Evolutionary conservation across 1,284 basidiomycete species (phyloP).

Genomic region (Cryptococcus wingfieldii): DNA sequence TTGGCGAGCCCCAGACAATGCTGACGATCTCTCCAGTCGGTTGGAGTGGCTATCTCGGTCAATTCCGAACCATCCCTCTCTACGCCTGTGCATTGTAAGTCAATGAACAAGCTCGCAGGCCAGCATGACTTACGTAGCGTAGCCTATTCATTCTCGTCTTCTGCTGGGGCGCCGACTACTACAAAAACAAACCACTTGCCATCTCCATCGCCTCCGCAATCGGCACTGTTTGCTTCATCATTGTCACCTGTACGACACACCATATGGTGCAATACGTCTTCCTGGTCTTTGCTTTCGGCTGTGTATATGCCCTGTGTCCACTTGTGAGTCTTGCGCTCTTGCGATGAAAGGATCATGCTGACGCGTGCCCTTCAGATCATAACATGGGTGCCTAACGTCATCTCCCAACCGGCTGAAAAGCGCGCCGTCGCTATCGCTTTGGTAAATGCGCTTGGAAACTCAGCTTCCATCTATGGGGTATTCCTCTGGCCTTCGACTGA

Average conservation of each 20-base stretch:
- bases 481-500: slow-evolving; percentile 52
- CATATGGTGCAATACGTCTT: slow-evolving; percentile 51
- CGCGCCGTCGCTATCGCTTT: slow-evolving; percentile 48
- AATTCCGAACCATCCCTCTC: slow-evolving; percentile 53
- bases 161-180: slow-evolving; percentile 49
- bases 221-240: slow-evolving; percentile 48
- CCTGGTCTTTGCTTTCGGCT: slow-evolving; percentile 52
- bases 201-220: slow-evolving; percentile 37
- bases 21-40: slow-evolving; percentile 27
- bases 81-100: slow-evolving; percentile 42
- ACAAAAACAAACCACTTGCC: slow-evolving; percentile 47
- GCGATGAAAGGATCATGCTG: neutral
- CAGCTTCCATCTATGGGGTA: slow-evolving; percentile 50
- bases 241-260: slow-evolving; percentile 43
- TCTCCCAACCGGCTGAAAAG: slow-evolving; percentile 47
- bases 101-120: neutral
- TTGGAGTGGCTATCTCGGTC: slow-evolving; percentile 46
- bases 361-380: slow-evolving; percentile 18
- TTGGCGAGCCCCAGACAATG: neutral
- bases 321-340: slow-evolving; percentile 24
- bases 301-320: slow-evolving; percentile 51
- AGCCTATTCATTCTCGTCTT: slow-evolving; percentile 46
- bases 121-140: neutral
- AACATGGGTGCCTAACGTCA: slow-evolving; percentile 48
- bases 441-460: slow-evolving; percentile 46